These are phyloP conservation scores for Trametes cingulata DNA, from an alignment of 768 basidiomycete species.

Conservation along the genomic window DNA sequence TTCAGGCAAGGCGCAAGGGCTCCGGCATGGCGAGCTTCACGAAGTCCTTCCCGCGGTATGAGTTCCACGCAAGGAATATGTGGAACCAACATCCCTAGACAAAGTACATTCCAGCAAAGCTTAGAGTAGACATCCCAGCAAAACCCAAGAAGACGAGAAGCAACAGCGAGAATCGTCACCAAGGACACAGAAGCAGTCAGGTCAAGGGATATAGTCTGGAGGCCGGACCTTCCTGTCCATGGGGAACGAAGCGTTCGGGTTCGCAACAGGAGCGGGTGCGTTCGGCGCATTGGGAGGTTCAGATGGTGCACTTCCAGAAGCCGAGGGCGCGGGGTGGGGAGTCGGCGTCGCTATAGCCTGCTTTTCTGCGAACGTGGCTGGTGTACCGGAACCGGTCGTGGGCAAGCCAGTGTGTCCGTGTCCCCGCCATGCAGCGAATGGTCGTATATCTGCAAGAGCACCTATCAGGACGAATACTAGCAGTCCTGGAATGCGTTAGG, in stretches of 20 bases:
- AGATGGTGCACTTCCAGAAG: background rate
- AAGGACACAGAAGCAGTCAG: too few species aligned
- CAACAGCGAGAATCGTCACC: too few species aligned
- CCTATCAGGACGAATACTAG: background rate
- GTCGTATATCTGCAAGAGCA: background rate
- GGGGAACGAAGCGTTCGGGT: background rate
- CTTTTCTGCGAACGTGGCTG: background rate
- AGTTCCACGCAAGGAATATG: too few species aligned
- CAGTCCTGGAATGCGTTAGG: too few species aligned
- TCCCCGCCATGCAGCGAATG: conserved; percentile 8
- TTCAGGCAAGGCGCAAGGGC: too few species aligned
- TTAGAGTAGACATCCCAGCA: too few species aligned
- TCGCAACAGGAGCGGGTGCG: background rate
- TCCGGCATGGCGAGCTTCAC: too few species aligned
- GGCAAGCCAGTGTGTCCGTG: background rate
- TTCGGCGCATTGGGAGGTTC: background rate
- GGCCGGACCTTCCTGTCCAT: background rate
- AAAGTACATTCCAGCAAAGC: too few species aligned
- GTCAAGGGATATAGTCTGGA: background rate
- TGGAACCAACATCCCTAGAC: too few species aligned
- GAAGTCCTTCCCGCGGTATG: too few species aligned
- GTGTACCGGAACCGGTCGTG: background rate
- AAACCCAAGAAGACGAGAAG: too few species aligned
- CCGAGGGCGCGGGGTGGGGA: background rate
- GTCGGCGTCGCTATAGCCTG: background rate